Evolutionary conservation across 768 basidiomycete species (phyloP), one percentile per base, ranked within the genome.

Genomic region (Rhodosporidiobolus sp.): DNA sequence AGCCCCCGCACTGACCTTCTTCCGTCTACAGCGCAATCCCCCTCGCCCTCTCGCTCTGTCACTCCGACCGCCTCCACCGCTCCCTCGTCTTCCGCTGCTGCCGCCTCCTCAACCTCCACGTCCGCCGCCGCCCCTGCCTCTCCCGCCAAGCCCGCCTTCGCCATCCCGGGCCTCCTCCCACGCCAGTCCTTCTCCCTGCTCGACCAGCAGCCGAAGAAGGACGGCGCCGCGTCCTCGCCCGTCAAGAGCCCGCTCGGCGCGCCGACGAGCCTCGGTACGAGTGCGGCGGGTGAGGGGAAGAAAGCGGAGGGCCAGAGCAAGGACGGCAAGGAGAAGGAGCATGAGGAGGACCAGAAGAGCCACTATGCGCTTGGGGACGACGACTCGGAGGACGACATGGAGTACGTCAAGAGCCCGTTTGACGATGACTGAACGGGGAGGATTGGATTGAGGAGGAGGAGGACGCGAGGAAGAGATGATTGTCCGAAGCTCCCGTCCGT

Each of bases 141-240:
- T 20, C 55, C 34, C 20, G 5, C 26, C 30, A 28, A 52, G 16
- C 48, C 24, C 32, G 30, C 56, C 30, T 49, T 19, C 32, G 59
- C 69, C 38, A 69, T 75, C 26, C 65, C 65, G 7, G 74, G 74
- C 22, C 59, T 75, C 26, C 63, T 75, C 20, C 74, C 69, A 8
- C 69, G 74, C 17, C 62, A 67, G 32, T 68, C 69, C n/a, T 67
- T 75, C 55, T 75, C 73, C 8, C 46, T 73, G 22, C 69, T 75
- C 58, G 74, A 75, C 61, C 46, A 59, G 48, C 49, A 56, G 22
- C 53, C 53, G n/a, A 53, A 35, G n/a, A 35, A 48, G 30, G 38
- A 34, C n/a, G 22, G 9, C 38, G n/a, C 66, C 26, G 2, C n/a
- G 17, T 45, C 28, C 49, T 28, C 64, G 17, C n/a, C 63, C 11